Conservation (phyloP, 495 filamentous ascomycete species). For the Ramalina peruviana region DNA sequence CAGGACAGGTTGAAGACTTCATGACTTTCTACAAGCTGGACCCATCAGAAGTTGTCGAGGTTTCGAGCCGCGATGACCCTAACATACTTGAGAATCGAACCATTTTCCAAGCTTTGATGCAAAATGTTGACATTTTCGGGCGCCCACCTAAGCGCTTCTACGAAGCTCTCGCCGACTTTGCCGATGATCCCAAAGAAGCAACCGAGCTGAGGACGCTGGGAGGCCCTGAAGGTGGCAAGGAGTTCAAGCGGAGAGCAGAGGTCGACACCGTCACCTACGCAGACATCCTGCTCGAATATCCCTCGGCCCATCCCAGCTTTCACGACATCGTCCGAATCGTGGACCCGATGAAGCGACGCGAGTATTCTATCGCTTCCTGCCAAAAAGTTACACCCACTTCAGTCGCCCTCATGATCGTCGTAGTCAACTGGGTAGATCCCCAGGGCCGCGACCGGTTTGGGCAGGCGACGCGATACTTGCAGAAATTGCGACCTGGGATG, state of each 20-base stretch:
- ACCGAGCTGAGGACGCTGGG: conserved; percentile 62
- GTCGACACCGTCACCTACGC: conserved; percentile 89
- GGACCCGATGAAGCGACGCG: conserved; percentile 81
- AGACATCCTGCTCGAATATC: conserved; percentile 77
- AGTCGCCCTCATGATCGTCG: conserved; percentile 92
- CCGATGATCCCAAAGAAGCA: conserved; percentile 68
- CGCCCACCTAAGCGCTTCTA: conserved; percentile 96
- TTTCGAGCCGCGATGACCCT: conserved; percentile 73
- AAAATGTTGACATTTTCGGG: conserved; percentile 95
- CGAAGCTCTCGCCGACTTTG: conserved; percentile 78
- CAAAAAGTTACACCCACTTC: conserved; percentile 79
- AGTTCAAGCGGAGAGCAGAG: conserved; percentile 90
- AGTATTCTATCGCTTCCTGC: conserved; percentile 94
- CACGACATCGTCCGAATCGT: conserved; percentile 84
- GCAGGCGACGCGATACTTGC: conserved; percentile 81
- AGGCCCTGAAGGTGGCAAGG: conserved; percentile 69
- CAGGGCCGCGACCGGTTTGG: conserved; percentile 82
- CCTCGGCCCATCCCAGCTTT: conserved; percentile 78
- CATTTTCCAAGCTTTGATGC: conserved; percentile 79
- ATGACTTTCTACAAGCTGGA: conserved; percentile 80
- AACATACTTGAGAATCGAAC: conserved; percentile 74
- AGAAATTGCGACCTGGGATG: conserved; percentile 54
- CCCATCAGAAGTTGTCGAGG: conserved; percentile 71
- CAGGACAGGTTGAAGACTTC: conserved; percentile 63
- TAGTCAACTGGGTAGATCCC: conserved; percentile 87